Percentiles rank a stretch among this genome's conserved stretches.
phyloP scores from a whole-genome alignment of 2,329 filamentous ascomycete genomes.

The Cercospora sp. region DNA sequence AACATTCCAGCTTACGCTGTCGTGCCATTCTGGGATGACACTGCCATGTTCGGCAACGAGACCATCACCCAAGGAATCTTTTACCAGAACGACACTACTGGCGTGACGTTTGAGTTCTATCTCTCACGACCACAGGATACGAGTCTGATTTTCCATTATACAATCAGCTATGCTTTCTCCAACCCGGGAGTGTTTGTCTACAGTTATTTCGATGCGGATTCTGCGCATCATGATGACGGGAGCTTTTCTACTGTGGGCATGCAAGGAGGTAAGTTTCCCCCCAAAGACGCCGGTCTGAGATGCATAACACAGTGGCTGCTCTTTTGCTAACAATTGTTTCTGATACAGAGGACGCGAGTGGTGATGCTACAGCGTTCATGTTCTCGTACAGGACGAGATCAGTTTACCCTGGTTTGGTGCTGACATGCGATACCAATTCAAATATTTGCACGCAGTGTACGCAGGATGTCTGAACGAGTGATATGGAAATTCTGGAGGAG shows the following conservation, averaged over 20 bases:
- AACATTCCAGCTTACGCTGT: slow-evolving; percentile 34
- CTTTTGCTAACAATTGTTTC: neutral
- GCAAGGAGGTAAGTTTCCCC: slow-evolving; percentile 35
- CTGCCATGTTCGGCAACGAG: slow-evolving; percentile 30
- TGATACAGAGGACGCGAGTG: slow-evolving; percentile 1
- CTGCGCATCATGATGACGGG: slow-evolving; percentile 27
- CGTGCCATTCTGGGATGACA: slow-evolving; percentile 40
- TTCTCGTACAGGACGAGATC: slow-evolving; percentile 24
- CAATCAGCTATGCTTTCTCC: slow-evolving; percentile 33
- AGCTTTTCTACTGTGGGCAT: slow-evolving; percentile 31
- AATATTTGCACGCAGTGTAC: slow-evolving; percentile 24
- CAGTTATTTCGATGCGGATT: slow-evolving; percentile 35
- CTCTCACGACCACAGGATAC: slow-evolving; percentile 26
- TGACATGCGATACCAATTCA: slow-evolving; percentile 32
- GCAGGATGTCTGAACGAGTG: neutral
- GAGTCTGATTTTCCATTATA: slow-evolving; percentile 37
- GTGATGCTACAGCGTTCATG: slow-evolving; percentile 14
- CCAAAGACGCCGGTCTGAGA: neutral
- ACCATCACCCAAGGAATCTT: slow-evolving; percentile 37
- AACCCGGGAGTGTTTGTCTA: slow-evolving; percentile 36
- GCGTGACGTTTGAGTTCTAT: slow-evolving; percentile 39
- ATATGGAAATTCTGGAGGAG: no score
- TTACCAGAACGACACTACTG: slow-evolving; percentile 33
- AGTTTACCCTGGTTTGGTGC: slow-evolving; percentile 27
- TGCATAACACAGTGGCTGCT: no score